Conservation (phyloP, 2,329 filamentous ascomycete species). For the Sclerotinia glacialis region DNA sequence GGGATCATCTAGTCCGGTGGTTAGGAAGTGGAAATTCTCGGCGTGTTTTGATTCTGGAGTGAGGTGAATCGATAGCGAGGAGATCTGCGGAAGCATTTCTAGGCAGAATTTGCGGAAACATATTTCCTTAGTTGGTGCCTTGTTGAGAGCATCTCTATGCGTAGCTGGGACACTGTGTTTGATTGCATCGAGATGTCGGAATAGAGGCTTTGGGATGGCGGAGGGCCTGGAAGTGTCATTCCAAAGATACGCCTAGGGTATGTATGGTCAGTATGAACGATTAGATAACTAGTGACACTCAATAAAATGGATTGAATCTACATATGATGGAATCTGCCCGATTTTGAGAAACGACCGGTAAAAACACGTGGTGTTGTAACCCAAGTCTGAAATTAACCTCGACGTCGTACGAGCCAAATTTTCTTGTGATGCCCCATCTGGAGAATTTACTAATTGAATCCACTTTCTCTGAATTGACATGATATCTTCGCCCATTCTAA, state of each 20-base stretch:
- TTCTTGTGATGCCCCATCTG: neutral
- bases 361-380: constrained; percentile 12
- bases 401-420: constrained; percentile 1
- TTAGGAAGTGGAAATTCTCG: constrained; percentile 5
- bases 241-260: neutral
- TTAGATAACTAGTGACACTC: neutral
- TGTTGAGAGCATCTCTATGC: neutral
- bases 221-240: neutral
- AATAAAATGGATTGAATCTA: neutral
- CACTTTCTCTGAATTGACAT: neutral
- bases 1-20: constrained; percentile 5
- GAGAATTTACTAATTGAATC: neutral
- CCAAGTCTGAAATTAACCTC: constrained; percentile 10
- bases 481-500: neutral
- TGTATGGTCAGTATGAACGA: neutral
- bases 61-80: neutral
- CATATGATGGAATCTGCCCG: constrained; percentile 1
- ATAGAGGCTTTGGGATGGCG: neutral
- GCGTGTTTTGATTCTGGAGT: constrained; percentile 4
- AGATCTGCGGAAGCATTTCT: neutral
- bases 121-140: neutral
- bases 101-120: constrained; percentile 17
- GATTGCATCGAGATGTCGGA: neutral
- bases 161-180: neutral
- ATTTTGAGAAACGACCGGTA: constrained; percentile 1